Evolutionary conservation across 2,329 filamentous ascomycete species (phyloP), one percentile per base, ranked within the genome.

Genomic region (Didymella exigua): DNA sequence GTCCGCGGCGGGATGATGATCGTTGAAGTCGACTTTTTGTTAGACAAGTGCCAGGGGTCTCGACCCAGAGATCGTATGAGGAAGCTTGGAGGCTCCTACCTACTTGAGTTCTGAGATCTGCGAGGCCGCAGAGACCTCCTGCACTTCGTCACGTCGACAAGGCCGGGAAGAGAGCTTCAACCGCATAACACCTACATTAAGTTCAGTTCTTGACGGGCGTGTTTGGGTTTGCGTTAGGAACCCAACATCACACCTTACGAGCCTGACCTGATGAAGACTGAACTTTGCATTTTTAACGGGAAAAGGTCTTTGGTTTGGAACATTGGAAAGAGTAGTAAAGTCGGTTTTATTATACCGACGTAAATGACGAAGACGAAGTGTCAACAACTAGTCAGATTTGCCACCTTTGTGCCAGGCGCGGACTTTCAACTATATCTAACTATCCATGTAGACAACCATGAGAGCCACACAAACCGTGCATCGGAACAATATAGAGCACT

Each of bases 1-100:
- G 43, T 23, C 42, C 43, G 37, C 37, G 23, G 42, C 36, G 49
- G 49, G 30, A 53, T 36, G 19, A 41, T 31, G 42, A 13, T 21
- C 16, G 33, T 40, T 46, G 13, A 23, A 27, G 26, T 7, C 23
- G 34, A 33, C n/a, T 36, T 21, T 19, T 1, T 51, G n/a, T 37
- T 4, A 23, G 23, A 18, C 18, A 49, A 40, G 14, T 34, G 46
- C 27, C 27, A n/a, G 5, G 27, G 36, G 27, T 49, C 19, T 49
- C 21, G 29, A 49, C 47, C 23, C 30, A 23, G 24, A n/a, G 37
- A 27, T 41, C 21, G 46, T 27, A 11, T 41, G 18, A 16, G 6
- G 31, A 29, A 24, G 24, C 10, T 38, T 19, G 3, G 11, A 5
- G n/a, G 9, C 27, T 49, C 36, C 27, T 49, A 41, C 36, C 27